Evolutionary conservation across 2,329 filamentous ascomycete species (phyloP), one percentile per base, ranked within the genome.

Genomic region (Claviceps sp.): DNA sequence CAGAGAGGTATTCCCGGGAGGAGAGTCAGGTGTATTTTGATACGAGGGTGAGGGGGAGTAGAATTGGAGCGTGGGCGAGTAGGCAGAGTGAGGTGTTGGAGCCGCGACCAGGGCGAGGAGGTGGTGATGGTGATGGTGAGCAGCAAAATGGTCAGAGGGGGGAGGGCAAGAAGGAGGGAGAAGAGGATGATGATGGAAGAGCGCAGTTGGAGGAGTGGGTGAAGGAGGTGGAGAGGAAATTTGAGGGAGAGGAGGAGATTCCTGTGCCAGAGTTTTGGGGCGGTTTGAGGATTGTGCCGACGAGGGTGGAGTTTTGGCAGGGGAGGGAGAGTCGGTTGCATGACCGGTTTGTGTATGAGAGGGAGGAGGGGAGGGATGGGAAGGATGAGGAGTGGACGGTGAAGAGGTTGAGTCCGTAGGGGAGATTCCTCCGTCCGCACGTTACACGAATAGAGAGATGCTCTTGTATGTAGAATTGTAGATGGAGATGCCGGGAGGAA

Each of bases 231-330:
- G 87, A 95, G 72, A 71, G 77, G 65, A 76, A 72, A 59, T 98
- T 95, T 65, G 77, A 83, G 43, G 87, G 81, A 2, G 62, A 78
- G 57, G 86, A 95, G 30, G 70, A 86, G 52, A 95, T 98, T 58
- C 90, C 90, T 1, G 82, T 96, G 48, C 93, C 93, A 4, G 84
- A 87, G 9, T 96, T 95, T 66, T 98, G 93, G 93, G 93, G 93
- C 34, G 93, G 93, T 0, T 65, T 96, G 65, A 81, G 91, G 60
- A 78, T 98, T 54, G 76, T 90, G 57, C 91, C 93, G 0, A 85
- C 89, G 63, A 79, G 81, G 60, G 77, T 98, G 48, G 93, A 98
- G 76, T 98, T 98, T 66, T 98, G 93, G 82, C 90, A 96, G 74
- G 93, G 93, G 2, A 79, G 93, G 61, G 79, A 88, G 64, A 95